Base-by-base conservation (phyloP, 331 rosid species). In the Quercus tomentella region DNA sequence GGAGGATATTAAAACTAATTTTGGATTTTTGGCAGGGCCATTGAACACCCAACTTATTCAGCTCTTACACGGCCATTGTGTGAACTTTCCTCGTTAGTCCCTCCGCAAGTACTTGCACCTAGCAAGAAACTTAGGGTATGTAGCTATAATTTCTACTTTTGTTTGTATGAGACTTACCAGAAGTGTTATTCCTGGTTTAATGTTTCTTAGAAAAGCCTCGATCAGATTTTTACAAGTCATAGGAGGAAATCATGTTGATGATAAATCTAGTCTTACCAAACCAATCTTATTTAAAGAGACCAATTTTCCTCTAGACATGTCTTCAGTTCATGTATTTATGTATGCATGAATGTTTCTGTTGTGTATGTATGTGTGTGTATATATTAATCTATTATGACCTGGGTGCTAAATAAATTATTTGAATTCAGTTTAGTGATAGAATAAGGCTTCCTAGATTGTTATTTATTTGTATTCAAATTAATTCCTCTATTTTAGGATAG, bases 41-140 rank as follows among this genome's bases (percentile, higher is more conserved):
- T 74, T 7, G 89, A 89, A 81, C 99, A 93, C 80, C 98, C 98
- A 79, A 91, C 98, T 45, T 93, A 93, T 88, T 92, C 99, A 72
- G 98, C 99, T 87, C 90, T 96, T 83, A 96, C 98, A 37, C 90
- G 99, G 93, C 99, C 99, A 2, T 87, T 96, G 80, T 96, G 97
- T 72, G 99, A 96, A 81, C 95, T 96, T 70, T 88, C 98, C 25
- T 84, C 99, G 49, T 93, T 96, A 74, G 84, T 96, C 82, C 99
- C 99, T 83, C 95, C 99, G 17, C 90, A 91, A 15, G 91, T 79
- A 60, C 91, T 96, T 76, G 97, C 99, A 72, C 94, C 97, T 51
- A 90, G 85, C 89, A 96, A 96, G 87, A 96, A 96, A 87, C 87
- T 96, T 74, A 83, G 99, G 97, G 98, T 96, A 92, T 73, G 95